These are phyloP conservation scores for Penicillium sp. DNA, from an alignment of 2,329 filamentous ascomycete species.

Conservation along the genomic window DNA sequence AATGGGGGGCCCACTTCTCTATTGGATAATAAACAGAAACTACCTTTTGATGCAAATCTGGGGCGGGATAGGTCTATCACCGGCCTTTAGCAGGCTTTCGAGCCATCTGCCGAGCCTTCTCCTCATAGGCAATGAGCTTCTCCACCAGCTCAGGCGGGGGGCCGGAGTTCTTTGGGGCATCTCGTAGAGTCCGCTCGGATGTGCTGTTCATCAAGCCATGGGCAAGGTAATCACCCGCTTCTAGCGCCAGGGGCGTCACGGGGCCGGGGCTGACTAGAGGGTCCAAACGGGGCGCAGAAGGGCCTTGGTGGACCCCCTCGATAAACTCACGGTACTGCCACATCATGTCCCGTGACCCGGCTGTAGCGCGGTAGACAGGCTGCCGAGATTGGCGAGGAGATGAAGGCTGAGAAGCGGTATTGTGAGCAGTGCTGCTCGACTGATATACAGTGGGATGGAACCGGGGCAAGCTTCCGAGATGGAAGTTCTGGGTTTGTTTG, in stretches of 20 bases:
- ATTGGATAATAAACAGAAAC: neutral
- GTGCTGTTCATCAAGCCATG: constrained; percentile 29
- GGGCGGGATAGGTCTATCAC: constrained; percentile 16
- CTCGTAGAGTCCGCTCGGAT: constrained; percentile 21
- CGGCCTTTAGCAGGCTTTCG: constrained; percentile 30
- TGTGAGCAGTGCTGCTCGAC: constrained; percentile 25
- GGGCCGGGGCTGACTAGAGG: constrained; percentile 47
- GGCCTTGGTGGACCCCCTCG: constrained; percentile 36
- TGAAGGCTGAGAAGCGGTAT: constrained; percentile 27
- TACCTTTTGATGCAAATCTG: constrained; percentile 13
- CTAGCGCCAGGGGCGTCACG: constrained; percentile 46
- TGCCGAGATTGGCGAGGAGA: constrained; percentile 36
- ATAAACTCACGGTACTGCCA: constrained; percentile 46
- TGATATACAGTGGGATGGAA: constrained; percentile 49
- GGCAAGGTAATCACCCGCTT: constrained; percentile 42
- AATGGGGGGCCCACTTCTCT: neutral
- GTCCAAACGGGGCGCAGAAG: constrained; percentile 46
- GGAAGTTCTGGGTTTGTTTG: constrained; percentile 39
- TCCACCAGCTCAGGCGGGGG: constrained; percentile 35
- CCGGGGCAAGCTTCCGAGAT: constrained; percentile 44
- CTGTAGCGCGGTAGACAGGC: constrained; percentile 31
- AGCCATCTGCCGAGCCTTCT: constrained; percentile 29
- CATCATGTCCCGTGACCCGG: constrained; percentile 38
- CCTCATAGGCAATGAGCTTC: constrained; percentile 35
- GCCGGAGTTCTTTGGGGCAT: constrained; percentile 17